These are phyloP conservation scores for Monosporozyma unispora DNA, from an alignment of 805 yeast genomes.

Conservation along the genomic window DNA sequence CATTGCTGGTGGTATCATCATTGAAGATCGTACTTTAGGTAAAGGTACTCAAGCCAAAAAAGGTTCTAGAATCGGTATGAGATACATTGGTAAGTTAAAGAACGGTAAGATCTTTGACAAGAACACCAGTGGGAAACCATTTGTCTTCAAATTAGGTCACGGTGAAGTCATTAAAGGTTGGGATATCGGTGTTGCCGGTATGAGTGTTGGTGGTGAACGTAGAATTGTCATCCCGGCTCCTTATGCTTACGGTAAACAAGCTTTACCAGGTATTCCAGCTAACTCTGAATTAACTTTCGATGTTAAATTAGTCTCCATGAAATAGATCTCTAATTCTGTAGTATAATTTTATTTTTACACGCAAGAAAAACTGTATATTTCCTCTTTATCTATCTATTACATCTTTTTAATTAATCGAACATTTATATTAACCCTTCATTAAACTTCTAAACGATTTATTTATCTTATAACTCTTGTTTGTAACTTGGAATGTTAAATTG, in stretches of 20 bases:
- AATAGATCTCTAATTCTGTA: slow-evolving; percentile 36
- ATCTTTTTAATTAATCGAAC: not conserved
- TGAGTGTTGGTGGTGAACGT: slow-evolving; percentile 99
- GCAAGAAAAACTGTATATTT: not conserved
- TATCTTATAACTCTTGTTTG: no score
- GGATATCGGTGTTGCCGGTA: slow-evolving; percentile 97
- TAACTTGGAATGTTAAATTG: no score
- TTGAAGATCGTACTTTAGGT: slow-evolving; percentile 89
- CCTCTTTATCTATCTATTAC: not conserved
- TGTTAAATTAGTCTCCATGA: slow-evolving; percentile 83
- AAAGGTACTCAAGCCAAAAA: slow-evolving; percentile 80
- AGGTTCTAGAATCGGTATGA: slow-evolving; percentile 87
- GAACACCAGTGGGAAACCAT: slow-evolving; percentile 96
- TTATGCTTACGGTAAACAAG: slow-evolving; percentile 92
- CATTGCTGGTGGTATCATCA: slow-evolving; percentile 83
- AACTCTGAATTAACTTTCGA: slow-evolving; percentile 95
- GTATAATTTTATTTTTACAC: no score
- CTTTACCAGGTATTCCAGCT: slow-evolving; percentile 95
- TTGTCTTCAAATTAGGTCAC: slow-evolving; percentile 79
- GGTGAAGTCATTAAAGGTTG: slow-evolving; percentile 99
- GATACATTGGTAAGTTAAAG: slow-evolving; percentile 95
- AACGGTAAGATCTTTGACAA: slow-evolving; percentile 96
- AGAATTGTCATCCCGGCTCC: slow-evolving; percentile 92
- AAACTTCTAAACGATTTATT: no score
- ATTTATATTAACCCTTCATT: not conserved